phyloP scores from a whole-genome alignment of 768 basidiomycete genomes.

The Hydnomerulius pinastri region DNA sequence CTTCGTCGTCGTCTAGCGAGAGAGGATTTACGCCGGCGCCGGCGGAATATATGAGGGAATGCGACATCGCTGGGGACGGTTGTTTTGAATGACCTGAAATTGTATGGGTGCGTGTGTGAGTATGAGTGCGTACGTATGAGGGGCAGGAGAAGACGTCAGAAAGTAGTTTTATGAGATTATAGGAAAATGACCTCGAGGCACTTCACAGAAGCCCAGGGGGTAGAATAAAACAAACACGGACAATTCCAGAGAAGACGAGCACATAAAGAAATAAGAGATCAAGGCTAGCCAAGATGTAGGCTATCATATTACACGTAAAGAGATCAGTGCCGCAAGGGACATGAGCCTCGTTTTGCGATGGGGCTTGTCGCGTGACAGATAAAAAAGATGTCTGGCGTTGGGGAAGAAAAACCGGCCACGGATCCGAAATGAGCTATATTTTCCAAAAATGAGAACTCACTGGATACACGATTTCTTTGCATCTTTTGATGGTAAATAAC shows the following conservation, averaged over 20 bases:
- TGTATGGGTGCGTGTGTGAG: slow-evolving; percentile 19
- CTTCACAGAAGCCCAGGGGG: slow-evolving; percentile 22
- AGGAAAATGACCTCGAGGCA: slow-evolving; percentile 15
- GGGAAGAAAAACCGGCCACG: slow-evolving; percentile 16
- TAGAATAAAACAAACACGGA: slow-evolving; percentile 18
- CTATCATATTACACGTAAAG: slow-evolving; percentile 40
- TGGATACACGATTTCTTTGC: slow-evolving; percentile 38
- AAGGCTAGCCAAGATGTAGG: slow-evolving; percentile 14
- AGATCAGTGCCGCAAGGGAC: slow-evolving; percentile 33
- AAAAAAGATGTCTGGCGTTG: slow-evolving; percentile 29
- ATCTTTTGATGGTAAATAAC: slow-evolving; percentile 38
- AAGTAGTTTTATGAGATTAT: slow-evolving; percentile 24
- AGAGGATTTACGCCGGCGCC: slow-evolving; percentile 42
- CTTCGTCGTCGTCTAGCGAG: slow-evolving; percentile 64
- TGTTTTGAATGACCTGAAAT: slow-evolving; percentile 47
- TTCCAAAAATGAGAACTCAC: slow-evolving; percentile 26
- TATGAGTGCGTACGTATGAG: slow-evolving; percentile 23
- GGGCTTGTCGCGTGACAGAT: slow-evolving; percentile 38
- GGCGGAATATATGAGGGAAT: slow-evolving; percentile 70
- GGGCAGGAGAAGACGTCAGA: slow-evolving; percentile 24
- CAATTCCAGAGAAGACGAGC: slow-evolving; percentile 13
- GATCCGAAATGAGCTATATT: slow-evolving; percentile 27
- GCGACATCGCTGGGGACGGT: slow-evolving; percentile 64
- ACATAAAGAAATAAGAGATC: slow-evolving; percentile 12
- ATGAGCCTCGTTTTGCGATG: slow-evolving; percentile 26